A percentile compares a stretch with the other conserved stretches of the same genome.
These are phyloP conservation scores for Prunus yedoensis DNA, from an alignment of 331 rosid genomes.

Conservation along the genomic window DNA sequence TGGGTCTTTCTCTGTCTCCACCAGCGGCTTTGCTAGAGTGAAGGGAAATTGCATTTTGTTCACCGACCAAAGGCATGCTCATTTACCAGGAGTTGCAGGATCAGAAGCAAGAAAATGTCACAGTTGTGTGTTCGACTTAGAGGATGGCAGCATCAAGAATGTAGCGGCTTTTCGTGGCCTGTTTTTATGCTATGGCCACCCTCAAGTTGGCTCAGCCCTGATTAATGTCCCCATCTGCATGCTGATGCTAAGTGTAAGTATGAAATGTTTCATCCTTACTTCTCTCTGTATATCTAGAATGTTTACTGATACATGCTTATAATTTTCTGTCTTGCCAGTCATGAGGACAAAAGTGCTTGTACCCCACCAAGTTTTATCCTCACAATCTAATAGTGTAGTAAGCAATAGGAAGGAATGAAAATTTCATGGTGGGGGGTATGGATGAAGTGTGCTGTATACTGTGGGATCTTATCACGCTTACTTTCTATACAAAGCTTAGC, in stretches of 20 bases:
- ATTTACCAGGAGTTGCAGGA: neutral
- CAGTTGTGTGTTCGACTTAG: slow-evolving; percentile 25
- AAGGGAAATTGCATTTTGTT: slow-evolving; percentile 49
- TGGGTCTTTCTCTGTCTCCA: slow-evolving; percentile 42
- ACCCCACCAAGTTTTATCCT: neutral
- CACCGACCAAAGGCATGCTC: slow-evolving; percentile 8
- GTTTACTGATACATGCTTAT: neutral
- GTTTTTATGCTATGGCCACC: slow-evolving; percentile 22
- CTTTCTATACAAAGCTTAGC: neutral
- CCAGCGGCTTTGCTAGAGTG: slow-evolving; percentile 31
- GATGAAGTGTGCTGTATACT: neutral
- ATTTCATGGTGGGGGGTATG: neutral
- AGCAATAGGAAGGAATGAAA: neutral
- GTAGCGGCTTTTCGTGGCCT: neutral
- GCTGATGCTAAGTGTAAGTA: slow-evolving; percentile 2
- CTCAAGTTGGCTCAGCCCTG: slow-evolving; percentile 20
- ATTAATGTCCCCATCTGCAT: neutral
- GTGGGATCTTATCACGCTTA: neutral
- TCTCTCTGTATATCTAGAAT: neutral
- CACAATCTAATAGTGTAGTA: neutral
- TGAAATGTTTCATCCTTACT: neutral
- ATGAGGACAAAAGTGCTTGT: neutral
- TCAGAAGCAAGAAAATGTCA: neutral
- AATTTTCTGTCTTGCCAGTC: neutral
- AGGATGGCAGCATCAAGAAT: slow-evolving; percentile 10